Evolutionary conservation across 2,329 filamentous ascomycete species (phyloP).

Genomic region (Neofusicoccum umdonicola): DNA sequence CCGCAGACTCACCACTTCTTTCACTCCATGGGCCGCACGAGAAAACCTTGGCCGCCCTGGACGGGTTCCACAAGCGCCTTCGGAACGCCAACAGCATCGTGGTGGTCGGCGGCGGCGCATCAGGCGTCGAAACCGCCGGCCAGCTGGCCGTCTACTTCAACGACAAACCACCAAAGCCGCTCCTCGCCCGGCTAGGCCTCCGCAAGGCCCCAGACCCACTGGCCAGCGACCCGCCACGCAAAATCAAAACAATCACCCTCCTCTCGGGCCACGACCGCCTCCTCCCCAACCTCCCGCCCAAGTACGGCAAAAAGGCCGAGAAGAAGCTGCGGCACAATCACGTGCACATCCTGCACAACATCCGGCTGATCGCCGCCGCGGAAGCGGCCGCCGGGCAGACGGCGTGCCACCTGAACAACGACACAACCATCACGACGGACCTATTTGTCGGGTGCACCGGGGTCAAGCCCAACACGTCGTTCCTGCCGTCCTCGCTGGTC

Average conservation of each 20-base stretch:
- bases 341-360: conserved; percentile 30
- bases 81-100: conserved; percentile 32
- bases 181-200: background rate
- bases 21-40: conserved; percentile 33
- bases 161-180: background rate
- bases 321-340: conserved; percentile 30
- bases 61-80: conserved; percentile 29
- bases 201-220: background rate
- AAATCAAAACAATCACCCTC: conserved; percentile 32
- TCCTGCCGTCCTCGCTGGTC: conserved; percentile 27
- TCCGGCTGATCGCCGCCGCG: conserved; percentile 24
- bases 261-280: conserved; percentile 30
- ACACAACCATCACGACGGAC: conserved; percentile 32
- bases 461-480: conserved; percentile 32
- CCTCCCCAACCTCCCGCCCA: conserved; percentile 29
- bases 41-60: conserved; percentile 29
- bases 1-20: conserved; percentile 34
- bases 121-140: conserved; percentile 38
- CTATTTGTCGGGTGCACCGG: conserved; percentile 38
- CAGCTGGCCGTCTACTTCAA: conserved; percentile 36
- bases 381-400: conserved; percentile 23
- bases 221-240: background rate
- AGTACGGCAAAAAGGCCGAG: conserved; percentile 31
- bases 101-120: conserved; percentile 36
- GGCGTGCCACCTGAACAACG: conserved; percentile 29